These are phyloP conservation scores for Aspergillus haitiensis DNA, from an alignment of 495 filamentous ascomycete genomes.

Conservation along the genomic window DNA sequence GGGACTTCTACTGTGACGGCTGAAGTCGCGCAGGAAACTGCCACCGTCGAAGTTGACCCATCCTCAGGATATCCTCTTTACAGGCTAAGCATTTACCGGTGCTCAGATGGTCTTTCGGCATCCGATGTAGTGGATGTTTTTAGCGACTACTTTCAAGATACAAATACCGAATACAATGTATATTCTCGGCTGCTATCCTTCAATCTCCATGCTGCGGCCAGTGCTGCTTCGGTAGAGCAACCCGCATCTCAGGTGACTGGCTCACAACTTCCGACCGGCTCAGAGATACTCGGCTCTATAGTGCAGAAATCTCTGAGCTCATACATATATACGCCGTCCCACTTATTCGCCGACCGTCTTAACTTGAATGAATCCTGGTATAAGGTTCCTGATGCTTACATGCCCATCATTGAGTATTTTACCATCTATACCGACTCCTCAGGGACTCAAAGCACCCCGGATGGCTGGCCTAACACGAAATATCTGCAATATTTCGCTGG, in stretches of 20 bases:
- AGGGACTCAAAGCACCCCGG: slow-evolving; percentile 49
- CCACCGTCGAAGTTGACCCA: slow-evolving; percentile 28
- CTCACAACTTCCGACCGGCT: slow-evolving; percentile 35
- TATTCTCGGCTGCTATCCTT: slow-evolving; percentile 53
- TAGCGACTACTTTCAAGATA: slow-evolving; percentile 47
- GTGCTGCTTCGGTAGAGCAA: slow-evolving; percentile 36
- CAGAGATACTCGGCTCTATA: slow-evolving; percentile 35
- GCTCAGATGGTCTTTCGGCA: slow-evolving; percentile 51
- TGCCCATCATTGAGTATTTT: slow-evolving; percentile 56
- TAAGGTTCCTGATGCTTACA: slow-evolving; percentile 39
- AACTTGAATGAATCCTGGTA: slow-evolving; percentile 64
- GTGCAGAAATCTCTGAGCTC: slow-evolving; percentile 41
- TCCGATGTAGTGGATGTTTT: slow-evolving; percentile 48
- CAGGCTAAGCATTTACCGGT: slow-evolving; percentile 56
- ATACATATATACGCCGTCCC: slow-evolving; percentile 57
- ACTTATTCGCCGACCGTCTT: slow-evolving; percentile 40
- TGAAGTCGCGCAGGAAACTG: slow-evolving; percentile 26
- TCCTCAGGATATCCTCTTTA: slow-evolving; percentile 43
- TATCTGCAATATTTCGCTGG: slow-evolving; percentile 54
- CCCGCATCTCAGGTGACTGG: slow-evolving; percentile 38
- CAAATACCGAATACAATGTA: slow-evolving; percentile 43
- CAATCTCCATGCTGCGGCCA: slow-evolving; percentile 60
- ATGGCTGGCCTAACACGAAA: slow-evolving; percentile 63
- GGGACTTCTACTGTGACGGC: slow-evolving; percentile 29
- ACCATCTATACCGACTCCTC: slow-evolving; percentile 36